These are phyloP conservation scores for Pyrenophora graminea DNA, from an alignment of 2,329 filamentous ascomycete species.

Conservation along the genomic window DNA sequence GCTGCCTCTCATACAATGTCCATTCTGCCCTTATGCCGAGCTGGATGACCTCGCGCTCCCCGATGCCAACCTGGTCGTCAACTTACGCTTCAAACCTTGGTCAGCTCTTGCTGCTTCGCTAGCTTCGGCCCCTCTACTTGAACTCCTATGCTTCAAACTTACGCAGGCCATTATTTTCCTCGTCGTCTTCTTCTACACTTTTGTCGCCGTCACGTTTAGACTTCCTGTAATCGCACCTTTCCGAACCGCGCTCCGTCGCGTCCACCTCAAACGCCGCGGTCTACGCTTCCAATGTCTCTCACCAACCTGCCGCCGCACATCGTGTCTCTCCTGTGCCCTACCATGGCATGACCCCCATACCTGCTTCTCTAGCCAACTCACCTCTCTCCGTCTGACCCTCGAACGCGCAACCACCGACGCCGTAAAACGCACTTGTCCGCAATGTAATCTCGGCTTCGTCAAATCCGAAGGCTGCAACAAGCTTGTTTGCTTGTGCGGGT, in stretches of 20 bases:
- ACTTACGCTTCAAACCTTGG: constrained; percentile 39
- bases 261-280: constrained; percentile 71
- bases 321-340: constrained; percentile 81
- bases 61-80: constrained; percentile 28
- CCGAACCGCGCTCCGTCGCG: constrained; percentile 64
- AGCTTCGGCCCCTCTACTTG: constrained; percentile 35
- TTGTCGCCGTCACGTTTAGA: constrained; percentile 27
- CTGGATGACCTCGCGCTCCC: constrained; percentile 61
- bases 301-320: constrained; percentile 67
- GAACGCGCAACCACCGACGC: constrained; percentile 93
- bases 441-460: constrained; percentile 89
- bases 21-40: constrained; percentile 91
- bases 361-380: constrained; percentile 77
- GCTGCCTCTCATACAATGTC: constrained; percentile 79
- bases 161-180: constrained; percentile 62
- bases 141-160: constrained; percentile 36
- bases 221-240: constrained; percentile 51
- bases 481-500: constrained; percentile 91
- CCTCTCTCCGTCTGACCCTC: constrained; percentile 81
- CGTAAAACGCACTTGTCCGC: constrained; percentile 91
- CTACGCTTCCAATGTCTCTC: constrained; percentile 78
- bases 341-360: constrained; percentile 86
- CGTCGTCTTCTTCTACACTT: constrained; percentile 47
- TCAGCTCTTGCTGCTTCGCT: constrained; percentile 32
- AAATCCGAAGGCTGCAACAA: constrained; percentile 97